Percentiles rank a stretch among this genome's conserved stretches.
These are phyloP conservation scores for Solanum sitiens DNA, from an alignment of 257 asterid species.

Conservation along the genomic window DNA sequence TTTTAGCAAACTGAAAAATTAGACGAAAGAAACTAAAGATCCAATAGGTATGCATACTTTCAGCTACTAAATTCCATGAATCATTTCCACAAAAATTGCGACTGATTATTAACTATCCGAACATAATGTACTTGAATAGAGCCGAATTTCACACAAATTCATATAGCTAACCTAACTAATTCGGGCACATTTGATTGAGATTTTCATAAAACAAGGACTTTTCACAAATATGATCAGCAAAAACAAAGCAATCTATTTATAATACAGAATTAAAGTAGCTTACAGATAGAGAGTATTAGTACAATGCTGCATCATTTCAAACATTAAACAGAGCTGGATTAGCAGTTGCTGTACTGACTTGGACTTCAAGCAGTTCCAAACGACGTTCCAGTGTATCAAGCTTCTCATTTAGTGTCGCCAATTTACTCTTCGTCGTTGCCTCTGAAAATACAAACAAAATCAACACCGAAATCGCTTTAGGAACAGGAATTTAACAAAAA, in stretches of 20 bases:
- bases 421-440: conserved; percentile 69
- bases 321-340: conserved; percentile 64
- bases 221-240: background rate
- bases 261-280: background rate
- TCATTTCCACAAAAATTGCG: background rate
- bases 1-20: background rate
- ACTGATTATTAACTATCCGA: background rate
- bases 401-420: conserved; percentile 72
- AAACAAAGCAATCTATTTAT: background rate
- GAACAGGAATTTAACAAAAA: background rate
- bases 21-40: background rate
- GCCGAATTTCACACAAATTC: background rate
- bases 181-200: background rate
- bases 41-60: background rate
- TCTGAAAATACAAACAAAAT: conserved; percentile 19
- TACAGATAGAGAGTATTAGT: background rate
- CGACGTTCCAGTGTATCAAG: conserved; percentile 78
- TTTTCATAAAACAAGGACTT: background rate
- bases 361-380: conserved; percentile 72
- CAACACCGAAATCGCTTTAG: background rate
- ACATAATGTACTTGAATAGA: background rate
- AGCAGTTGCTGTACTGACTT: conserved; percentile 75
- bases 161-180: background rate
- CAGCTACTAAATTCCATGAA: background rate
- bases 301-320: background rate